phyloP scores from a whole-genome alignment of 345 rosid species.

The Eucalyptus coolabah region DNA sequence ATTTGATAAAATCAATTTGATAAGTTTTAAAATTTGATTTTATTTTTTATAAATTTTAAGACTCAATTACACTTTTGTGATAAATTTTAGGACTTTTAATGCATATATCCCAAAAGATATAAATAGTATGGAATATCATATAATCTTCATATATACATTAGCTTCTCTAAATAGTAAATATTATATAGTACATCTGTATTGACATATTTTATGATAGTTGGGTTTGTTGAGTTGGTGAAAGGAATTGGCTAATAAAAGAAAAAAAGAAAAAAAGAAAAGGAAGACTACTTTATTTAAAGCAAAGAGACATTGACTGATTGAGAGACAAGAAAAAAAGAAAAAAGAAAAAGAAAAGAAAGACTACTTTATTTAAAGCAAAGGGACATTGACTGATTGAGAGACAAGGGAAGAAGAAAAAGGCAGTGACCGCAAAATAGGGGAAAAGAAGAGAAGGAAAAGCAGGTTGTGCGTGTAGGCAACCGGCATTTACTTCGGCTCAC shows the following conservation, averaged over 20 bases:
- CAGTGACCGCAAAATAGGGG: neutral
- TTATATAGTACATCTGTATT: neutral
- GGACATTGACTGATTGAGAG: neutral
- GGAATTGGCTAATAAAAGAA: neutral
- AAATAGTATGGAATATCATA: neutral
- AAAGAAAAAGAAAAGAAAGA: too few species aligned
- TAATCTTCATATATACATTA: neutral
- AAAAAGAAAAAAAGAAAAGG: too few species aligned
- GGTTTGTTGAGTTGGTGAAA: neutral
- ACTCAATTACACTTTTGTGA: too few species aligned
- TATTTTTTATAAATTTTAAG: fast-evolving
- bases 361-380: too few species aligned
- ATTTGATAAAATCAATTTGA: fast-evolving
- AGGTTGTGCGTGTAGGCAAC: neutral
- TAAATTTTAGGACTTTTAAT: too few species aligned
- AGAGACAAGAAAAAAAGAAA: too few species aligned
- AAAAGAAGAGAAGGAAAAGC: neutral
- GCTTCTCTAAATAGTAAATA: neutral
- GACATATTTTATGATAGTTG: neutral
- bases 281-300: too few species aligned
- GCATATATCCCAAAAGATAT: too few species aligned
- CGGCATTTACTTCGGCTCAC: neutral
- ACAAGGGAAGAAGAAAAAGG: neutral
- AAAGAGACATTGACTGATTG: too few species aligned
- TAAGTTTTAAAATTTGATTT: fast-evolving